phyloP scores from a whole-genome alignment of 2,329 filamentous ascomycete species.

The Curvularia hawaiiensis region DNA sequence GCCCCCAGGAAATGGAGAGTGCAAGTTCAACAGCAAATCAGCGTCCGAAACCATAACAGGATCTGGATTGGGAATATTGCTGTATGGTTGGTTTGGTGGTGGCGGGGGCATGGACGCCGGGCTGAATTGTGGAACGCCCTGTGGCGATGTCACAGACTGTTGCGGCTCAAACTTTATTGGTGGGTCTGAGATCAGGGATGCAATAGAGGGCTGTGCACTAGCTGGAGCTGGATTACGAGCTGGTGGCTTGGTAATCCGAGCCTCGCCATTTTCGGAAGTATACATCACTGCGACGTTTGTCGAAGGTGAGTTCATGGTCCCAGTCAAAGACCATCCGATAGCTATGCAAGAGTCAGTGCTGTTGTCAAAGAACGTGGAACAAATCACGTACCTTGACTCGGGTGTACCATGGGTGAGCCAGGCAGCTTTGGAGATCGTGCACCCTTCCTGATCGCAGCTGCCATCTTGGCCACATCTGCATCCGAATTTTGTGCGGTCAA shows the following conservation, averaged over 20 bases:
- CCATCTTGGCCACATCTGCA: slow-evolving; percentile 37
- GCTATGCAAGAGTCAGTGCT: slow-evolving; percentile 48
- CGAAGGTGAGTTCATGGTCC: slow-evolving; percentile 82
- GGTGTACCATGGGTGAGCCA: slow-evolving; percentile 56
- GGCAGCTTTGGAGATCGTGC: slow-evolving; percentile 37
- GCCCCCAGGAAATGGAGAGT: slow-evolving; percentile 50
- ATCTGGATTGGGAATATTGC: slow-evolving; percentile 33
- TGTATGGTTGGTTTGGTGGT: slow-evolving; percentile 34
- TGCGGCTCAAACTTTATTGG: slow-evolving; percentile 36
- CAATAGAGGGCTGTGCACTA: slow-evolving; percentile 36
- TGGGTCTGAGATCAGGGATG: slow-evolving; percentile 37
- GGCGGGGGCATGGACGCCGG: slow-evolving; percentile 42
- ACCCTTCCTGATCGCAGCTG: slow-evolving; percentile 40
- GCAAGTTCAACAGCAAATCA: slow-evolving; percentile 57
- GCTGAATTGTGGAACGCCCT: slow-evolving; percentile 32
- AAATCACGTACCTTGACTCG: slow-evolving; percentile 53
- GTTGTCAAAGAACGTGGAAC: not conserved
- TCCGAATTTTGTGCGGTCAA: slow-evolving; percentile 41
- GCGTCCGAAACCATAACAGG: slow-evolving; percentile 51
- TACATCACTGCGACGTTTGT: slow-evolving; percentile 84
- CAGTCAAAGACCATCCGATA: slow-evolving; percentile 87
- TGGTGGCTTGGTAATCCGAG: slow-evolving; percentile 28
- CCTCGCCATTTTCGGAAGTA: slow-evolving; percentile 56
- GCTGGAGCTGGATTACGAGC: slow-evolving; percentile 27
- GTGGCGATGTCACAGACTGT: slow-evolving; percentile 30